Conservation (phyloP, 768 basidiomycete species). For the Serpula lacrymans region DNA sequence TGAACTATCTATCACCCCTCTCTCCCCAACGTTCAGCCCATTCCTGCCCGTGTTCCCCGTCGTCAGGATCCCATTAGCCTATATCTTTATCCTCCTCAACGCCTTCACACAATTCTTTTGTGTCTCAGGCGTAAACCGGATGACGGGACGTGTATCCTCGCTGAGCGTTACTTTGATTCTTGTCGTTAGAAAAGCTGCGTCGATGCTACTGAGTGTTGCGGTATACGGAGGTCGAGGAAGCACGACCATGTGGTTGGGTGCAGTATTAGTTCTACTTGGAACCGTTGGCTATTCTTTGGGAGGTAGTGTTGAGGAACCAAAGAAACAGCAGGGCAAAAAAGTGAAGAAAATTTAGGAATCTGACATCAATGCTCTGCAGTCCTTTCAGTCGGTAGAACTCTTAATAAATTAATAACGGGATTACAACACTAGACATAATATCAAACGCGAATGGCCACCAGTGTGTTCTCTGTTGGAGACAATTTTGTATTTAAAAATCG, state of each 20-base stretch:
- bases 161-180: constrained; percentile 78
- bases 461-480: not conserved
- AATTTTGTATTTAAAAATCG: not conserved
- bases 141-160: constrained; percentile 73
- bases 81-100: constrained; percentile 67
- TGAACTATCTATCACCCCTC: constrained; percentile 6
- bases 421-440: constrained; percentile 4
- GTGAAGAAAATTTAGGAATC: not conserved
- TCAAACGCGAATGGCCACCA: not conserved
- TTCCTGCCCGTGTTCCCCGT: constrained; percentile 26
- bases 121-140: constrained; percentile 80
- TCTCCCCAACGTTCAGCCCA: constrained; percentile 2
- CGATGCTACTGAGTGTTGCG: constrained; percentile 67
- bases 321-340: constrained; percentile 21
- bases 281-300: constrained; percentile 61
- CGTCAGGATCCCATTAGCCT: constrained; percentile 54
- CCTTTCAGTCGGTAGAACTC: too few species aligned
- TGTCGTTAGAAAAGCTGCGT: constrained; percentile 78
- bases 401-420: too few species aligned
- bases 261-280: constrained; percentile 63
- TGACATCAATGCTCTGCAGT: not conserved
- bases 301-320: constrained; percentile 7
- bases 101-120: constrained; percentile 83
- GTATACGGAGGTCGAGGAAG: constrained; percentile 39
- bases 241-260: constrained; percentile 65